These are phyloP conservation scores for Yarrowia keelungensis DNA, from an alignment of 805 yeast species.

Conservation along the genomic window DNA sequence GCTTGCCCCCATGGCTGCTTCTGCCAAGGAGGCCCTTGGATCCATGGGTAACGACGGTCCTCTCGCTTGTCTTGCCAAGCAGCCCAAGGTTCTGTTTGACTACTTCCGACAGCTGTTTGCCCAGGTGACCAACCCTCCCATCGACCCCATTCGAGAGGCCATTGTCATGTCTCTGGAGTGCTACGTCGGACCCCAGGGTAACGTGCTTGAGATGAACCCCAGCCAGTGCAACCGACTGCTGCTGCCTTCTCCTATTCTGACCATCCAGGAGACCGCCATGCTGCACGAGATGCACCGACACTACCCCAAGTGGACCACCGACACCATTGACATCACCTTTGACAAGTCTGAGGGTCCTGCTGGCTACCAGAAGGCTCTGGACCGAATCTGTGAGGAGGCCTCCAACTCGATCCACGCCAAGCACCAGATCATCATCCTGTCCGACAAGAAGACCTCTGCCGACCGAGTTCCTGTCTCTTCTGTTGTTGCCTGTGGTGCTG, in stretches of 20 bases:
- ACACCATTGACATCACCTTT: constrained; percentile 87
- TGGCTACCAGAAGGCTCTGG: constrained; percentile 86
- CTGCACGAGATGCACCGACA: constrained; percentile 72
- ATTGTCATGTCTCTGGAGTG: constrained; percentile 98
- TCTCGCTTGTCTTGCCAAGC: constrained; percentile 90
- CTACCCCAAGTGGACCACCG: constrained; percentile 86
- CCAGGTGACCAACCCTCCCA: constrained; percentile 98
- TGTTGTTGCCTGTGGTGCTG: constrained; percentile 93
- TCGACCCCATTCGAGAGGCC: constrained; percentile 95
- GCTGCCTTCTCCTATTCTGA: constrained; percentile 81
- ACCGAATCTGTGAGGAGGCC: constrained; percentile 86
- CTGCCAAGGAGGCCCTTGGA: constrained; percentile 93
- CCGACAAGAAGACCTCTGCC: constrained; percentile 69
- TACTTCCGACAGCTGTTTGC: constrained; percentile 96
- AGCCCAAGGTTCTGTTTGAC: constrained; percentile 88
- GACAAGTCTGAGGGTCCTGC: constrained; percentile 79
- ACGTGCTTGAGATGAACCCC: constrained; percentile 89
- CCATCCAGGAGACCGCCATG: constrained; percentile 76
- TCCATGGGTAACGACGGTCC: constrained; percentile 99
- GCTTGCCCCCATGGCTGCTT: constrained; percentile 90
- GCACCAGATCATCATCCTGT: constrained; percentile 74
- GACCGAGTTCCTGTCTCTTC: constrained; percentile 83
- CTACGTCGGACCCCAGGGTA: constrained; percentile 98
- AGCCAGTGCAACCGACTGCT: constrained; percentile 88
- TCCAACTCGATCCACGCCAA: constrained; percentile 80